Base-by-base conservation (phyloP, 2,329 filamentous ascomycete genomes). In the Grosmannia serpens region DNA sequence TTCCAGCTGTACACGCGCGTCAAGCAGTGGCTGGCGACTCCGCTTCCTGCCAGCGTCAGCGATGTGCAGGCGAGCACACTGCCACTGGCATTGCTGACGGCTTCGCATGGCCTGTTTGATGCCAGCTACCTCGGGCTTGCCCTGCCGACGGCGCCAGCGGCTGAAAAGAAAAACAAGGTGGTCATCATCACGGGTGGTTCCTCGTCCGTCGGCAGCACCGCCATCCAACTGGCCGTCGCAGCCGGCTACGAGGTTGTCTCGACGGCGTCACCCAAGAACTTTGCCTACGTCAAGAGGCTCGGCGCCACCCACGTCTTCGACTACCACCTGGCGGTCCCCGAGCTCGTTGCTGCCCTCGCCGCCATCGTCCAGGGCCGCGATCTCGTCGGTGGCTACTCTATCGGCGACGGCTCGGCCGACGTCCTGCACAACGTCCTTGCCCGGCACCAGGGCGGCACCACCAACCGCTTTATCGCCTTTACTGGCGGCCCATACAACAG, bases 111-210 rank as follows among this genome's bases (percentile, higher is more conserved):
- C 4, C 58, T 69, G 3, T 68, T 67, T 59, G 61, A 66, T 35
- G 41, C 62, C 38, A 53, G 50, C 13, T 56, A 58, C 24, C 47
- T 50, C 10, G 47, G 47, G 22, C 58, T 67, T n/a, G 58, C 27
- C 1, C 64, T 67, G 13, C 26, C 58, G 13, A 29, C 47, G 9
- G 56, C 64, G n/a, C 65, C 66, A 0, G 60, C 56, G 6, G 24
- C 24, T 15, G 13, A 9, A 8, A 24, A 17, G 22, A 50, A 27
- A 6, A 27, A 27, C 13, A 27, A 27, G 10, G 47, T 50, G 6
- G 20, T 78, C 0, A 65, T 81, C 22, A 66, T 80, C 22, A 80
- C 75, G 38, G 77, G 77, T 41, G 79, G 76, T 4, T 73, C 75
- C 2, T 72, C 72, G 13, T 71, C 69, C 53, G 75, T 78, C 2